Evolutionary conservation across 441 rosid species (phyloP).

Genomic region (Syzygium malaccense): DNA sequence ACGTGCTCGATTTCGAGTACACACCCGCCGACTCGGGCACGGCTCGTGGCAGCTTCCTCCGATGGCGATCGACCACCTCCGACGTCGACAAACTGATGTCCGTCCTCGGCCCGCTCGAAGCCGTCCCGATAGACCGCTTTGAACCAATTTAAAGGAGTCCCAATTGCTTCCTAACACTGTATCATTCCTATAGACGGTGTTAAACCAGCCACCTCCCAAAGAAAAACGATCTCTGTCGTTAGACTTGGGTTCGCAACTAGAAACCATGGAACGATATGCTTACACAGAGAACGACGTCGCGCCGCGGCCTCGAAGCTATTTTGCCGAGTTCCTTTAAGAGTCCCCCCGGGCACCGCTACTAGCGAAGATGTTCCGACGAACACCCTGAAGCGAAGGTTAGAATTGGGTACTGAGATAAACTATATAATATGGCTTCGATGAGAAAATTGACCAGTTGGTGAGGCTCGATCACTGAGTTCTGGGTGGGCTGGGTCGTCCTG

Average conservation of each 20-base stretch:
- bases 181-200: not conserved
- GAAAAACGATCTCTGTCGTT: not conserved
- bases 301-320: accelerated
- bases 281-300: not conserved
- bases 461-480: not conserved
- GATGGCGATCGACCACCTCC: too few species aligned
- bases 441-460: not conserved
- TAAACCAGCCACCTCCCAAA: not conserved
- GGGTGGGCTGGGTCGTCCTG: not conserved
- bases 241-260: not conserved
- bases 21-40: not conserved
- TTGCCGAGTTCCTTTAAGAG: not conserved
- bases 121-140: not conserved
- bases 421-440: not conserved
- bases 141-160: accelerated
- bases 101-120: not conserved
- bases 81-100: not conserved
- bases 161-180: not conserved
- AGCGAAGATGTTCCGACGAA: not conserved
- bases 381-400: too few species aligned
- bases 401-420: not conserved
- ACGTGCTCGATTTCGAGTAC: too few species aligned
- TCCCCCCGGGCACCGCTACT: not conserved
- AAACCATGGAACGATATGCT: not conserved
- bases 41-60: not conserved